Base-by-base conservation (phyloP, 2,329 filamentous ascomycete species). In the Neobulgaria alba region DNA sequence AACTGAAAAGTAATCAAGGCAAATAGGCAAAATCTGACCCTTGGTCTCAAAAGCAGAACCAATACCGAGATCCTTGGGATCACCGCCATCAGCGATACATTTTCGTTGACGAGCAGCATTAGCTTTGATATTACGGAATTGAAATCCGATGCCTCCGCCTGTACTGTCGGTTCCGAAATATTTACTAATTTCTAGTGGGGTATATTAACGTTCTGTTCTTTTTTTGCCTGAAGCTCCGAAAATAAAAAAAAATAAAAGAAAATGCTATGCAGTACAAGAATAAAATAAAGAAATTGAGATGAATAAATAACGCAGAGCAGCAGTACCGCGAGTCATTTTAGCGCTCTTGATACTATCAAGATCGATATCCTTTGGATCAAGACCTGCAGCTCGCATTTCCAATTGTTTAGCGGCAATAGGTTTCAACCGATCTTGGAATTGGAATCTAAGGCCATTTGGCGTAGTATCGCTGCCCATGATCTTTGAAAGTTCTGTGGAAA, bases 151-250 rank as follows among this genome's bases (percentile, higher is more conserved):
- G 7, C 76, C 76, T 15, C 67, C 67, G 0, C 65, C 55, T 0
- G 75, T 80, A 3, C 71, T 75, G 42, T 75, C 73, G 1, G n/a
- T 41, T 18, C 75, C 75, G 48, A 75, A 79, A 58, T 72, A 71
- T 45, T 69, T 73, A 45, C 72, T 68, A 37, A 79, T 77, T 32
- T 76, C 75, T 79, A 32, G 36, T 9, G n/a, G 14, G n/a, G n/a
- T n/a, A n/a, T n/a, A n/a, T n/a, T n/a, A n/a, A n/a, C n/a, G n/a
- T n/a, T n/a, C n/a, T n/a, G n/a, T n/a, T n/a, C n/a, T n/a, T n/a
- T n/a, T n/a, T n/a, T n/a, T n/a, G n/a, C n/a, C n/a, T n/a, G n/a
- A n/a, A n/a, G n/a, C n/a, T n/a, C n/a, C n/a, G n/a, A n/a, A n/a
- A n/a, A 30, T 5, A 33, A 51, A 36, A 55, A 48, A 37, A 41